Percentiles rank a stretch among this genome's conserved stretches.
Evolutionary conservation across 345 rosid genomes (phyloP).

Genomic region (Physaria fendleri): DNA sequence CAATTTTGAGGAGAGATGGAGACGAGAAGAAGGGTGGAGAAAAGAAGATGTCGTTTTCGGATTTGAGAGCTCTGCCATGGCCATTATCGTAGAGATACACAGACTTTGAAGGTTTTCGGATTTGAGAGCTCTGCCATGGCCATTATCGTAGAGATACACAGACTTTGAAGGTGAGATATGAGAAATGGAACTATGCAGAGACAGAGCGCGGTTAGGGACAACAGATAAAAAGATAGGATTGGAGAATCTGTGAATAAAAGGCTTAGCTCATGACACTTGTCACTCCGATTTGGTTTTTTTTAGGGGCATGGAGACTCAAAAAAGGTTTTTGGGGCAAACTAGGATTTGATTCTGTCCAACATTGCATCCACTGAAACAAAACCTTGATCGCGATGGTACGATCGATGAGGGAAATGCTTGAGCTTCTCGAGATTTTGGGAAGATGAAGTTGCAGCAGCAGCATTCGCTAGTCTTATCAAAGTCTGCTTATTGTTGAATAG

Average conservation of each 20-base stretch:
- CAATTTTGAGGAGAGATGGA: slow-evolving; percentile 41
- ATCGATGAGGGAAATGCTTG: slow-evolving; percentile 39
- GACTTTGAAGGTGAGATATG: slow-evolving; percentile 17
- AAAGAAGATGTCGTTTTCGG: slow-evolving; percentile 34
- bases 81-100: slow-evolving; percentile 49
- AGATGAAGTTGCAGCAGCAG: slow-evolving; percentile 16
- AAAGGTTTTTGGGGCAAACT: too few relatives aligned
- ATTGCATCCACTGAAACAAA: not conserved
- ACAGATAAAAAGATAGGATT: slow-evolving; percentile 1
- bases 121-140: too few relatives aligned
- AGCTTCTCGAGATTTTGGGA: slow-evolving; percentile 36
- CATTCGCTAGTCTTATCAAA: slow-evolving; percentile 32
- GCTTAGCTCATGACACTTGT: slow-evolving; percentile 58
- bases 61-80: slow-evolving; percentile 60
- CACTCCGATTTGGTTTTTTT: slow-evolving; percentile 18
- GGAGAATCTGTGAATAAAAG: slow-evolving; percentile 34
- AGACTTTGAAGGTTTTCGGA: too few relatives aligned
- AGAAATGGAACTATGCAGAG: slow-evolving; percentile 1
- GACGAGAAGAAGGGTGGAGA: slow-evolving; percentile 50
- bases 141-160: too few relatives aligned
- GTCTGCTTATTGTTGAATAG: slow-evolving; percentile 50
- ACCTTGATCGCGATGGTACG: not conserved
- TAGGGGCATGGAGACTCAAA: too few relatives aligned
- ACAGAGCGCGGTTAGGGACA: slow-evolving; percentile 26
- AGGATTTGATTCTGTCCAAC: too few relatives aligned